Conservation (phyloP, 2,329 filamentous ascomycete genomes). For the Cryphonectria radicalis region DNA sequence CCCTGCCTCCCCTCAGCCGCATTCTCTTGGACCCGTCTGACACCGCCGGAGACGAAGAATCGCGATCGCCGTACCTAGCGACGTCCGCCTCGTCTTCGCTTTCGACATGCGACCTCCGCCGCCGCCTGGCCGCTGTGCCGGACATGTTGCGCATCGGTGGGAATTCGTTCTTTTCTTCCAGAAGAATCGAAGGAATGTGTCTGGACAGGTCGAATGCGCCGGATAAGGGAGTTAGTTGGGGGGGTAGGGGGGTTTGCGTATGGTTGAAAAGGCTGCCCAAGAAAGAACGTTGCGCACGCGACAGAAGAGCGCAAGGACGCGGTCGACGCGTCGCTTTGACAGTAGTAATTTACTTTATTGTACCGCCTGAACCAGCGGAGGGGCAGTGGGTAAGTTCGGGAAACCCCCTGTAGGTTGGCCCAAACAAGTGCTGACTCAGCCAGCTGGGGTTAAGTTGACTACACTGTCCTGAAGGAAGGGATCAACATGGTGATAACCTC, state of each 20-base stretch:
- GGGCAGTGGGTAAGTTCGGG: not conserved
- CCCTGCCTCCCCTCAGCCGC: slow-evolving; percentile 35
- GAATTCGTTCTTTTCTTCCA: not conserved
- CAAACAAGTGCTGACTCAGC: not conserved
- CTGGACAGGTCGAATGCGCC: not conserved
- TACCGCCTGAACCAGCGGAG: not conserved
- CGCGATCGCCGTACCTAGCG: slow-evolving; percentile 29
- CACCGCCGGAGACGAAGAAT: slow-evolving; percentile 34
- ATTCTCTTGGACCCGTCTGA: slow-evolving; percentile 43
- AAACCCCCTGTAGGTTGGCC: not conserved
- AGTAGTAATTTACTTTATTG: not conserved
- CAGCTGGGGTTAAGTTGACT: not conserved
- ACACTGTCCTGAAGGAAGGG: not conserved
- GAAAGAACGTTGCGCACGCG: not conserved
- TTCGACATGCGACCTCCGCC: slow-evolving; percentile 48
- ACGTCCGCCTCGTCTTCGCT: slow-evolving; percentile 42
- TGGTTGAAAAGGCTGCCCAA: not conserved
- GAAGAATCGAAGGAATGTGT: not conserved
- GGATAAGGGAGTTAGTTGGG: not conserved
- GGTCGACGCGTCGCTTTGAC: slow-evolving; percentile 26
- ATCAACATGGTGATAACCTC: not conserved
- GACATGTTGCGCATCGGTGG: slow-evolving; percentile 34
- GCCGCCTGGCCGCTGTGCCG: slow-evolving; percentile 43
- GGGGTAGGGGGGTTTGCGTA: not conserved
- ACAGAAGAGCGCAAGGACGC: slow-evolving; percentile 7